Base-by-base conservation (phyloP, 225 moss, liverwort and hornwort genomes). In the Pseudisothecium myosuroides region DNA sequence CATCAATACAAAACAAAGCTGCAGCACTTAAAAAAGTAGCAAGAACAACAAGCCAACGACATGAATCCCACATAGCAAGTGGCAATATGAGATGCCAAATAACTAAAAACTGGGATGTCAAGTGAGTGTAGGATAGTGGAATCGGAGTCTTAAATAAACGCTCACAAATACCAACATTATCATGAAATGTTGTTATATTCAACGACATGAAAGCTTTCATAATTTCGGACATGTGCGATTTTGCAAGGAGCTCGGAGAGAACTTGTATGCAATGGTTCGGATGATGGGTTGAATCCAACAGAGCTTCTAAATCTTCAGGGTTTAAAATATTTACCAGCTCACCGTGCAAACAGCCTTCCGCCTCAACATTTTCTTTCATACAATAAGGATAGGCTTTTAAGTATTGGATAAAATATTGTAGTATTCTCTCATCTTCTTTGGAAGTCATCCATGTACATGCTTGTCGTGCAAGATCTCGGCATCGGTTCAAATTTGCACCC, bases 1-100 rank as follows among this genome's bases (percentile, higher is more conserved):
- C 94, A 85, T 96, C 95, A 61, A 95, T 96, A 78, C 93, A 92
- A 90, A 95, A 95, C 6, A 95, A 65, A 17, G 94, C 88, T 24
- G 93, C 90, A 0, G 86, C 87, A 80, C 91, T 96, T 58, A 89
- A 85, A 76, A 95, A 95, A 17, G 88, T 87, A 5, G 76, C 87
- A 11, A 81, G 63, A 28, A 91, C 34, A 1, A 91, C 69, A 32
- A 92, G 50, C 91, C 91, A 91, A 10, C 17, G 37, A 64, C 87
- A 91, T 8, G 86, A 63, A 49, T 91, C 89, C 89, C 92, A 90
- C 24, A 92, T 58, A n/a, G 87, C 89, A 5, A 84, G 37, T 0
- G 89, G 92, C 32, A 89, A 7, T 26, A 91, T 27, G 27, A 89
- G 39, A 59, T 89, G 92, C 91, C 89, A 91, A 12, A 89, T 75